Percentiles rank a stretch among this genome's conserved stretches.
phyloP scores from a whole-genome alignment of 805 yeast species.

The Kodamaea jinghongensis region DNA sequence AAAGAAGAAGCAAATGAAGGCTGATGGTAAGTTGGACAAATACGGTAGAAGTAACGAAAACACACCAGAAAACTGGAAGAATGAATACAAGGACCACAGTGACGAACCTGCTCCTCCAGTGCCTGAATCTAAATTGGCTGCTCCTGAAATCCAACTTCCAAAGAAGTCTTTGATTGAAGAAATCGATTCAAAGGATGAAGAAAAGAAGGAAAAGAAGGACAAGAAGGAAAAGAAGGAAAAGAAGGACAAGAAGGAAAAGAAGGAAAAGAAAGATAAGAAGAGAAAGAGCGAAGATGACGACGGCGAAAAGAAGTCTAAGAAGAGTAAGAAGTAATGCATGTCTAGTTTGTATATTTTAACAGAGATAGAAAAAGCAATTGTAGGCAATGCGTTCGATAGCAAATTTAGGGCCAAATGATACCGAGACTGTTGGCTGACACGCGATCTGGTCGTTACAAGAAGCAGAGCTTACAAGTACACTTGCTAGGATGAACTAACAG shows the following conservation, averaged over 20 bases:
- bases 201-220: constrained; percentile 52
- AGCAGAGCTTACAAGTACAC: too few relatives aligned
- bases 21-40: constrained; percentile 95
- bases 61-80: constrained; percentile 93
- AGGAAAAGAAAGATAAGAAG: constrained; percentile 54
- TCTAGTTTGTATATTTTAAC: constrained; percentile 1
- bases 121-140: constrained; percentile 51
- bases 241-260: constrained; percentile 44
- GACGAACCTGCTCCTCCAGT: constrained; percentile 59
- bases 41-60: constrained; percentile 90
- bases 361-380: background rate
- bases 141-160: constrained; percentile 45
- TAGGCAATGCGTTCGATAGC: too few relatives aligned
- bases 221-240: constrained; percentile 64
- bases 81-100: constrained; percentile 68
- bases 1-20: constrained; percentile 97
- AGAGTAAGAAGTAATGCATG: constrained; percentile 17
- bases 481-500: too few relatives aligned
- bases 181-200: constrained; percentile 32
- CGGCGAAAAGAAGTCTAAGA: constrained; percentile 47
- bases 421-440: too few relatives aligned
- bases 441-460: too few relatives aligned
- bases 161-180: constrained; percentile 48
- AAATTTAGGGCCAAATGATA: too few relatives aligned
- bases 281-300: constrained; percentile 42